Conservation (phyloP, 768 basidiomycete genomes). For the Termitomyces sp. region DNA sequence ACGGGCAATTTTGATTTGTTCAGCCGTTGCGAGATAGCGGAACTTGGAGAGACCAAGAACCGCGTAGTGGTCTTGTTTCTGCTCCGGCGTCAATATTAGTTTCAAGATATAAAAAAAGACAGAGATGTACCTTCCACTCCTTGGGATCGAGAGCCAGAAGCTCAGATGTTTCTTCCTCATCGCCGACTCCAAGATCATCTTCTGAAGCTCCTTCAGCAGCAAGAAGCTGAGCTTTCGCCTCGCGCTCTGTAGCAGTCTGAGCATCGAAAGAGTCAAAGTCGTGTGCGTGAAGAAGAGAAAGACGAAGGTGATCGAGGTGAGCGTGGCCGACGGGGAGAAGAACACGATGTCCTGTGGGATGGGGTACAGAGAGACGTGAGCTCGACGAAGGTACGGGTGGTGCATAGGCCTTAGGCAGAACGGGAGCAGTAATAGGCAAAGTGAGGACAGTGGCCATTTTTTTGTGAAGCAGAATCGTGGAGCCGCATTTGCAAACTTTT, state of each 20-base stretch:
- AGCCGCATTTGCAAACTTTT: too few species aligned
- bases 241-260: conserved; percentile 35
- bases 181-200: conserved; percentile 89
- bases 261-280: conserved; percentile 84
- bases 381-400: conserved; percentile 26
- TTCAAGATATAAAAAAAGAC: too few species aligned
- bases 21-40: conserved; percentile 79
- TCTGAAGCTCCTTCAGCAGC: conserved; percentile 53
- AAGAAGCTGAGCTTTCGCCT: conserved; percentile 33
- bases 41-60: conserved; percentile 84
- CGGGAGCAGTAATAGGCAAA: conserved; percentile 23
- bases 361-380: conserved; percentile 27
- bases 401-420: conserved; percentile 25
- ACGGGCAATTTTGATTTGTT: conserved; percentile 97
- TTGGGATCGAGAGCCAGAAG: conserved; percentile 83
- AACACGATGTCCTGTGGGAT: conserved; percentile 34
- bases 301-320: too few species aligned
- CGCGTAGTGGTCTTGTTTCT: conserved; percentile 95
- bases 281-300: conserved; percentile 41
- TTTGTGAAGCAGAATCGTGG: too few species aligned
- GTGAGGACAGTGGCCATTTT: conserved; percentile 21
- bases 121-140: conserved; percentile 81
- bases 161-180: conserved; percentile 76
- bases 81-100: neutral
- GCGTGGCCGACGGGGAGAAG: conserved; percentile 86